Percentiles rank a stretch among this genome's conserved stretches.
Conservation (phyloP, 2,329 filamentous ascomycete genomes). For the Thelonectria blattea region DNA sequence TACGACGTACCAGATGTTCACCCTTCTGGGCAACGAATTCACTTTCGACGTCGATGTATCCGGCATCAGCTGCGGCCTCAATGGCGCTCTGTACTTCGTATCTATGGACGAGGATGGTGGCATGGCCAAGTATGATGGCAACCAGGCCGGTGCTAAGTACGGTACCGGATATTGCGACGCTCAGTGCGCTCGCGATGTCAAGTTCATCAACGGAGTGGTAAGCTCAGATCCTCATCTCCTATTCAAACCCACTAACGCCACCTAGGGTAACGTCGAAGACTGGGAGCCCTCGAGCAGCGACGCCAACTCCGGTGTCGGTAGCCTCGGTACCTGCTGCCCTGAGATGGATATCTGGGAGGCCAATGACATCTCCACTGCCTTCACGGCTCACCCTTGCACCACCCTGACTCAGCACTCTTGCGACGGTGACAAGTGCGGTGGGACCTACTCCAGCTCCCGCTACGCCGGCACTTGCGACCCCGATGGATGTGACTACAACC, state of each 20-base stretch:
- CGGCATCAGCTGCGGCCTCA: constrained; percentile 70
- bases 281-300: constrained; percentile 59
- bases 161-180: constrained; percentile 62
- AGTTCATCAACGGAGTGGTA: constrained; percentile 61
- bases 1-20: constrained; percentile 67
- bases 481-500: constrained; percentile 73
- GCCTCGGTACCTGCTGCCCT: constrained; percentile 61
- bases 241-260: neutral
- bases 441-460: constrained; percentile 56
- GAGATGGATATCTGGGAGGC: constrained; percentile 70
- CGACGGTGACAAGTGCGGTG: constrained; percentile 56
- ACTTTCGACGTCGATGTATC: constrained; percentile 75
- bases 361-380: constrained; percentile 67
- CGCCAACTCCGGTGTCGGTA: constrained; percentile 57
- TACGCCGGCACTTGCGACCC: constrained; percentile 69
- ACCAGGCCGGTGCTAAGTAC: constrained; percentile 61
- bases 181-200: constrained; percentile 58
- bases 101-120: constrained; percentile 66
- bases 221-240: constrained; percentile 22
- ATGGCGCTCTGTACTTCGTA: constrained; percentile 72
- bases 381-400: constrained; percentile 68
- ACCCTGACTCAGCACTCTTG: constrained; percentile 57
- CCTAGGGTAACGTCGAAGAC: constrained; percentile 55
- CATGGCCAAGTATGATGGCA: constrained; percentile 54
- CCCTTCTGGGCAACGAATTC: constrained; percentile 69